A percentile compares a stretch with the other conserved stretches of the same genome.
Evolutionary conservation across 2,329 filamentous ascomycete genomes (phyloP).

Genomic region (Blumeria graminis): DNA sequence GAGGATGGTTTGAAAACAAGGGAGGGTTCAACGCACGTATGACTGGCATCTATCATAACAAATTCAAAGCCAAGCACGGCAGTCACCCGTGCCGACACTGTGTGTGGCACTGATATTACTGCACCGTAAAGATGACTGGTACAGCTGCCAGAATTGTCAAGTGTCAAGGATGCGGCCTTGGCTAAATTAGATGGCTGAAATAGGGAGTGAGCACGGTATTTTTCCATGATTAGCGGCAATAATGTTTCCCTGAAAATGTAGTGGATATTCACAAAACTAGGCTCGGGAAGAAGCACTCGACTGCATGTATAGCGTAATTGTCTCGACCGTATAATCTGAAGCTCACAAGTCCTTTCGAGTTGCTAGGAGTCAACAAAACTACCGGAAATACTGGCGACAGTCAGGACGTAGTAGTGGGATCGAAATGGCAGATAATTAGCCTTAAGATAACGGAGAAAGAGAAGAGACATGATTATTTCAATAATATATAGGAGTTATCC

Average conservation of each 20-base stretch:
- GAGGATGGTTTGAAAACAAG: neutral
- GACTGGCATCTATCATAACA: neutral
- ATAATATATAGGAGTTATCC: too few relatives aligned
- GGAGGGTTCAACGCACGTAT: neutral
- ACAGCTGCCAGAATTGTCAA: neutral
- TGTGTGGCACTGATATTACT: neutral
- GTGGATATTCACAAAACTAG: too few relatives aligned
- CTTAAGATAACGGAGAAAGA: too few relatives aligned
- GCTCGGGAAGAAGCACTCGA: too few relatives aligned
- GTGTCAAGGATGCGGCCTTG: neutral
- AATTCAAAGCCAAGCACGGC: neutral
- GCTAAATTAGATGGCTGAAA: neutral
- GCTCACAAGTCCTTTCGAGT: too few relatives aligned
- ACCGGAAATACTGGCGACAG: too few relatives aligned
- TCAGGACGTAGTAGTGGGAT: too few relatives aligned
- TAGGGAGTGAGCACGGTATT: neutral
- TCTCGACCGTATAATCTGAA: too few relatives aligned
- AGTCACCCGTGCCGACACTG: neutral
- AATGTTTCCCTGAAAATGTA: slow-evolving; percentile 22
- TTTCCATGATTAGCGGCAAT: slow-evolving; percentile 16
- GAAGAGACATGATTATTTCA: too few relatives aligned
- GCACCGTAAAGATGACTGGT: neutral
- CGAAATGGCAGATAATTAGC: too few relatives aligned
- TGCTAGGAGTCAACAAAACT: too few relatives aligned
- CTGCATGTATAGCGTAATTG: too few relatives aligned